phyloP scores from a whole-genome alignment of 768 basidiomycete genomes.

The Pleurotus tuber-regium region DNA sequence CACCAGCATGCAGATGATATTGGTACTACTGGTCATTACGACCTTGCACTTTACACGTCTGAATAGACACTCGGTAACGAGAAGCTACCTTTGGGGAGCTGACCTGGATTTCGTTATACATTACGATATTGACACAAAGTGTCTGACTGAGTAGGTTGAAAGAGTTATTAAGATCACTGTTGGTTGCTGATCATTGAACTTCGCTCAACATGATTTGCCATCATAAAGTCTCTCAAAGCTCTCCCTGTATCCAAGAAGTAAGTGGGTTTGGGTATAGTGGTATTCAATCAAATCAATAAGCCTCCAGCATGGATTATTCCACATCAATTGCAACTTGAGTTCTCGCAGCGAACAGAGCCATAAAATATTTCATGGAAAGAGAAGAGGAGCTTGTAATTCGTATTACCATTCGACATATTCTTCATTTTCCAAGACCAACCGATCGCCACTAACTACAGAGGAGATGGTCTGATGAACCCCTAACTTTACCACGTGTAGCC shows the following conservation, averaged over 20 bases:
- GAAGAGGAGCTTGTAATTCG: slow-evolving; percentile 12
- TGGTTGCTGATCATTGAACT: not conserved
- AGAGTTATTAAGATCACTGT: not conserved
- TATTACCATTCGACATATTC: slow-evolving; percentile 21
- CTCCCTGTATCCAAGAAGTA: not conserved
- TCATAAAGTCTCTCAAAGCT: not conserved
- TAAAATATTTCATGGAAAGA: not conserved
- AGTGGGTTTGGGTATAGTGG: not conserved
- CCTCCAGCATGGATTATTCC: too few relatives aligned
- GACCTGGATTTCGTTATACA: slow-evolving; percentile 36
- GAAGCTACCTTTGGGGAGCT: slow-evolving; percentile 31
- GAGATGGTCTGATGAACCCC: too few relatives aligned
- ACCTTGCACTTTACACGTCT: slow-evolving; percentile 33
- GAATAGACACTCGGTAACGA: slow-evolving; percentile 34
- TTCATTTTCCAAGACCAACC: slow-evolving; percentile 23
- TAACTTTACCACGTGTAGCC: too few relatives aligned
- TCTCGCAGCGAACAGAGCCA: not conserved
- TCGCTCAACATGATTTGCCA: not conserved
- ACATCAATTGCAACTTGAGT: not conserved
- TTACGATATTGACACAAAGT: slow-evolving; percentile 20
- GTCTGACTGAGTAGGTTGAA: not conserved
- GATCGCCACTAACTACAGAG: too few relatives aligned
- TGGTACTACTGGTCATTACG: slow-evolving; percentile 30
- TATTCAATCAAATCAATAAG: too few relatives aligned
- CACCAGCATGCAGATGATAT: slow-evolving; percentile 38